These are phyloP conservation scores for Syzygium aqueum DNA, from an alignment of 345 rosid genomes.

Conservation along the genomic window DNA sequence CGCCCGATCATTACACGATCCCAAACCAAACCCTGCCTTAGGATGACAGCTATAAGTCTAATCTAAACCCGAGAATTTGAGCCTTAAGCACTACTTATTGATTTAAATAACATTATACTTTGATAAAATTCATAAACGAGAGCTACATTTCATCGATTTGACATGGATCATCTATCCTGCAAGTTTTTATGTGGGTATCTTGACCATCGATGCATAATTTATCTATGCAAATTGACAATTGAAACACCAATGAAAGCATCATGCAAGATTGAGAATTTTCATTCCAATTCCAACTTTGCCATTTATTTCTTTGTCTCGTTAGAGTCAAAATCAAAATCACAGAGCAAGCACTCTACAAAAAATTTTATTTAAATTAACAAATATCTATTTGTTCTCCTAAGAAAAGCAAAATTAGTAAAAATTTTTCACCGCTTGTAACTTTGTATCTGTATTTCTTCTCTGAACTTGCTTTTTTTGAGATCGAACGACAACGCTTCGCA, in stretches of 20 bases:
- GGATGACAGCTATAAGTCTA: no score
- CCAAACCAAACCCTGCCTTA: no score
- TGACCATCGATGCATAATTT: not conserved
- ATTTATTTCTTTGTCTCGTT: not conserved
- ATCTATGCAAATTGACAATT: not conserved
- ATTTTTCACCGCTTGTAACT: not conserved
- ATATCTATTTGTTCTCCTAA: not conserved
- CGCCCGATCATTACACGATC: no score
- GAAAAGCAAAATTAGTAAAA: not conserved
- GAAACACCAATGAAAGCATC: not conserved
- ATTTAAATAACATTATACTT: not conserved
- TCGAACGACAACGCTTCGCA: rapidly evolving
- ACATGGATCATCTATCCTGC: not conserved
- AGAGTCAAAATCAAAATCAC: not conserved
- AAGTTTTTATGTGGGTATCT: not conserved
- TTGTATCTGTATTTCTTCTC: not conserved
- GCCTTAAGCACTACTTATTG: no score
- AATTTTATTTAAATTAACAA: not conserved
- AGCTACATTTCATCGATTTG: no score
- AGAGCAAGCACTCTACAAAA: not conserved
- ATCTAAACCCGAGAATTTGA: no score
- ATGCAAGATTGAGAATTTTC: not conserved
- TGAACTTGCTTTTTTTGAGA: not conserved
- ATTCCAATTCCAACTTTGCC: not conserved
- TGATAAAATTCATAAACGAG: not conserved